Base-by-base conservation (phyloP, 1,284 basidiomycete species). In the Sutorius eximius region DNA sequence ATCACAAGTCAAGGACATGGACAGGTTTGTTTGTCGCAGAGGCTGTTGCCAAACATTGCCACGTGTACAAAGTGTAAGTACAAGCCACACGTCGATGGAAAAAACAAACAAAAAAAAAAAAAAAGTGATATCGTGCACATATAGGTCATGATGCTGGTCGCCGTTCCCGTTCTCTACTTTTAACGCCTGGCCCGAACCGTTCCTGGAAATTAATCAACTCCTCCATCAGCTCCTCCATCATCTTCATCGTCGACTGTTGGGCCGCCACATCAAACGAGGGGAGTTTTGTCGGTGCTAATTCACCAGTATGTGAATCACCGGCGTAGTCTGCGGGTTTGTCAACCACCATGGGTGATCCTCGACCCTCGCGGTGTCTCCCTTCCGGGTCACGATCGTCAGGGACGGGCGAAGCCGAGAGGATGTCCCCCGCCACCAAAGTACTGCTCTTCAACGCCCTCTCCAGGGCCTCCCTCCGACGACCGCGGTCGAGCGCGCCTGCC, bases 121-220 rank as follows among this genome's bases (percentile, higher is more conserved):
- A 37, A 52, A 27, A 27, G 24, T 27, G 49, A 66, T 50, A 46
- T 61, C 45, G 51, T 48, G 51, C 52, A 62, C 49, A 58, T 57
- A 58, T 54, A 45, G 46, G 62, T 78, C 72, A 77, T 65, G 71
- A 70, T 55, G 62, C 72, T 41, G 69, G 72, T 57, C 78, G 69
- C 52, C 78, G 75, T 51, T 79, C 77, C 52, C 84, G 77, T 43
- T 86, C 84, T 66, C 83, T 81, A 55, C 72, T 76, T 72, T 85
- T 82, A 46, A 74, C 69, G 40, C 82, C 78, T 8, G 78, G 77
- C 24, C 89, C 88, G 75, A 91, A 94, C 49, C 85, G 81, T 69
- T 95, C 91, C 73, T 95, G 93, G 69, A 95, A 95, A 45, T 73
- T 77, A 59, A 93, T 91, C 40, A 95, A 73, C 68, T 95, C 92